phyloP scores from a whole-genome alignment of 768 basidiomycete species.

The Arthromyces matolae region DNA sequence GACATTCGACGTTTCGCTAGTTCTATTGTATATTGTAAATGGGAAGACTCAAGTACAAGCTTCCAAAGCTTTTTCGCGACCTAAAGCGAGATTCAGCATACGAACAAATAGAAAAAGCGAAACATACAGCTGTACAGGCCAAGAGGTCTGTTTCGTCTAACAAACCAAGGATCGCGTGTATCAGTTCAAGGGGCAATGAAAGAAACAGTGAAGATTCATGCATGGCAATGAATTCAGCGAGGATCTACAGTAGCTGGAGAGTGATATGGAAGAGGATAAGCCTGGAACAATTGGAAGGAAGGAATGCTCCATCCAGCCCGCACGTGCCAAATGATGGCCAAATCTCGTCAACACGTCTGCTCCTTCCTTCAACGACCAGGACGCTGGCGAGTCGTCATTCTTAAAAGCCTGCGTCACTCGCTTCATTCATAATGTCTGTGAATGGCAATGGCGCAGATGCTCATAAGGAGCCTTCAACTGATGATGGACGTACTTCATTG shows the following conservation, averaged over 20 bases:
- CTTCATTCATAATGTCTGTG: slow-evolving; percentile 18
- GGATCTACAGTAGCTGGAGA: not conserved
- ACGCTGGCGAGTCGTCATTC: too few relatives aligned
- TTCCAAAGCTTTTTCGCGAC: slow-evolving; percentile 35
- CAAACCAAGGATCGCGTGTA: slow-evolving; percentile 32
- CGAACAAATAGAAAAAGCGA: not conserved
- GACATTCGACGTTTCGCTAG: slow-evolving; percentile 45
- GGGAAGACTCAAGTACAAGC: slow-evolving; percentile 39
- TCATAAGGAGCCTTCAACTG: slow-evolving; percentile 25
- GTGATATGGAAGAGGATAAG: too few relatives aligned
- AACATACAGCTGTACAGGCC: slow-evolving; percentile 27
- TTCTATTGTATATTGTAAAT: slow-evolving; percentile 47
- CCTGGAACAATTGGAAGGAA: not conserved
- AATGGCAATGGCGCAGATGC: slow-evolving; percentile 24
- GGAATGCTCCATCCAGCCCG: not conserved
- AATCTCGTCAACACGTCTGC: not conserved
- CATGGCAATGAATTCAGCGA: not conserved
- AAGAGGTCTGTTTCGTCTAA: slow-evolving; percentile 34
- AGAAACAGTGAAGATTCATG: slow-evolving; percentile 18
- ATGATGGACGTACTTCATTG: slow-evolving; percentile 36
- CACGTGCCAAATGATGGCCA: not conserved
- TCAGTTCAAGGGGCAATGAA: slow-evolving; percentile 35
- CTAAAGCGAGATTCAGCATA: slow-evolving; percentile 22
- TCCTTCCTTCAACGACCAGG: not conserved
- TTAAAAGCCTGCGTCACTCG: too few relatives aligned